Evolutionary conservation across 345 rosid species (phyloP).

Genomic region (Psidium guajava): DNA sequence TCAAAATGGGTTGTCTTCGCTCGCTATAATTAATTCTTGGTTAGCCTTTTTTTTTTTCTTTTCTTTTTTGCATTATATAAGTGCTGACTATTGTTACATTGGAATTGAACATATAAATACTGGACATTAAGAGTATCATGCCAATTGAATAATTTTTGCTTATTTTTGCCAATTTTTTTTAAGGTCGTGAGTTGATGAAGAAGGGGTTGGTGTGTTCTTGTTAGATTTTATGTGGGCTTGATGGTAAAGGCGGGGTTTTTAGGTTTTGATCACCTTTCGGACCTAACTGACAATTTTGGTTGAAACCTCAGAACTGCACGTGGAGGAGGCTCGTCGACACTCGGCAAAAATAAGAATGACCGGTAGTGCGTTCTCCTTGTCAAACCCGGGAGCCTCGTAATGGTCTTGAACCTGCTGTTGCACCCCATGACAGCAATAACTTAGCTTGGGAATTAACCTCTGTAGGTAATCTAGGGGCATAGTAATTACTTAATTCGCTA

Average conservation of each 20-base stretch:
- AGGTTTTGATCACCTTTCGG: constrained; percentile 2
- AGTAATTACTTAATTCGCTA: not conserved
- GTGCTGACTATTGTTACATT: not conserved
- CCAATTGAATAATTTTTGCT: not conserved
- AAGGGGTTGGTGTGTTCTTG: not conserved
- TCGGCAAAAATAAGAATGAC: not conserved
- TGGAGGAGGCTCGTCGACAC: not conserved
- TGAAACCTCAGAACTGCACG: constrained; percentile 4
- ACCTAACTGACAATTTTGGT: constrained; percentile 1
- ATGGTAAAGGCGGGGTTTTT: not conserved
- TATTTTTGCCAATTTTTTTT: not conserved
- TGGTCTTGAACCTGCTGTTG: not conserved
- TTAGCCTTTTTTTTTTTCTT: no score
- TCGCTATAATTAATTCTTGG: not conserved
- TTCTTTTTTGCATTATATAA: not conserved
- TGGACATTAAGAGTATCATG: not conserved
- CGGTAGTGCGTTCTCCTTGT: not conserved
- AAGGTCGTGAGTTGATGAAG: not conserved
- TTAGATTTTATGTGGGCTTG: not conserved
- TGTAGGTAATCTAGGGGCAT: not conserved
- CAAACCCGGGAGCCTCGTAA: not conserved
- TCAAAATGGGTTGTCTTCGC: not conserved
- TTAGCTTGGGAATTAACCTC: not conserved
- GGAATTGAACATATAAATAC: not conserved
- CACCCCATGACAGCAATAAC: not conserved